Percentiles rank a stretch among this genome's conserved stretches.
Conservation (phyloP, 2,329 filamentous ascomycete genomes). For the Calonectria ilicicola region DNA sequence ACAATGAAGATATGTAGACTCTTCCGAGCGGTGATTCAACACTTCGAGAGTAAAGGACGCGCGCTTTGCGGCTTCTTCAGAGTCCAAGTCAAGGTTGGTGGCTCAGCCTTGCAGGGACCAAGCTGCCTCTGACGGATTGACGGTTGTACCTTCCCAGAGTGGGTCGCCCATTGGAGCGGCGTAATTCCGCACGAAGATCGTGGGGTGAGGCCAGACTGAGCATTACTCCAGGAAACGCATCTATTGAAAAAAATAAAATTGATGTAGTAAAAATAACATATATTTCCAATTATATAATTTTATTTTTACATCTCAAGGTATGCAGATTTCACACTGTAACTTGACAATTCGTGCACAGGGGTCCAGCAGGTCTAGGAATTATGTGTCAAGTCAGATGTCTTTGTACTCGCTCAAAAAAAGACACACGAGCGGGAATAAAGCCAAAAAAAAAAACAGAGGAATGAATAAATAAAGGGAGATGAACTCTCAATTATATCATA, state of each 20-base stretch:
- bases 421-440: too few species aligned
- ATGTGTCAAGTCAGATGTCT: too few species aligned
- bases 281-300: not conserved
- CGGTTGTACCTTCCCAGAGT: not conserved
- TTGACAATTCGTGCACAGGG: too few species aligned
- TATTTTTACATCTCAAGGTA: too few species aligned
- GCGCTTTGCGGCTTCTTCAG: not conserved
- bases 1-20: not conserved
- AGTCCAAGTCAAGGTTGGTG: slow-evolving; percentile 9
- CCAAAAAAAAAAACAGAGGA: too few species aligned
- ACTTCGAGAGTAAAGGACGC: not conserved
- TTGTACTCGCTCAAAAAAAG: too few species aligned
- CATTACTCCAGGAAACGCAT: not conserved
- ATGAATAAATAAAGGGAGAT: too few species aligned
- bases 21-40: not conserved
- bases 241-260: not conserved
- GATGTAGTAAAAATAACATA: not conserved
- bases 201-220: not conserved
- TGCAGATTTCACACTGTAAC: too few species aligned
- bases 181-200: slow-evolving; percentile 18
- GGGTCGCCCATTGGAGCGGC: slow-evolving; percentile 13
- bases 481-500: too few species aligned
- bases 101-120: slow-evolving; percentile 9
- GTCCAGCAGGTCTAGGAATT: too few species aligned
- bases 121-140: not conserved